Evolutionary conservation across 805 yeast species (phyloP), one percentile per base, ranked within the genome.

Genomic region (Candida sithepensis): DNA sequence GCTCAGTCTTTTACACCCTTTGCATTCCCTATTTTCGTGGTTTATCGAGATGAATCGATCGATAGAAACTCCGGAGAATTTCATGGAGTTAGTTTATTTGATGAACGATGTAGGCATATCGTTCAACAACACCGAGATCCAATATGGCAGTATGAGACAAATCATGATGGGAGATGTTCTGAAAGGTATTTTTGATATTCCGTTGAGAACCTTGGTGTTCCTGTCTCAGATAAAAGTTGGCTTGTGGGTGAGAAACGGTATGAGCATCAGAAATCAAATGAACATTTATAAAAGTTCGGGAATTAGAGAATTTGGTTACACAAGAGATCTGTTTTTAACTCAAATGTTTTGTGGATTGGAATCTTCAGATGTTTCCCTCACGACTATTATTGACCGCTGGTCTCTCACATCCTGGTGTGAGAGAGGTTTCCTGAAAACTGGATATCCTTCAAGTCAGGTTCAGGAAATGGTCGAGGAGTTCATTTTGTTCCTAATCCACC

Each of bases 191-290:
- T 77, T 85, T 53, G 96, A 89, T 53, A 83, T 85, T 52, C 85
- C 97, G 0, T 64, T 94, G 19, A 73, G 95, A 48, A 84, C 91
- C 0, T 60, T 89, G 24, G 96, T 88, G 0, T 65, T 88, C 8
- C 66, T 88, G 53, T 81, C 96, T 0, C 97, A 94, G 58, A 86
- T 92, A 8, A 84, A 88, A 50, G 82, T 86, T 0, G 97, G 97
- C 0, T 77, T 85, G 47, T 92, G 98, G 98, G 97, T 92, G 0
- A 77, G 98, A 58, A 92, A 92, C 65, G 99, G 99, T 0, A 77
- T 80, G 49, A 84, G 91, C 37, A 82, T 89, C 4, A 74, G 85
- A 37, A 81, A 83, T 22, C 98, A 92, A 60, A 74, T 86, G 53
- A 85, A 82, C 55, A 81, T 90, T 47, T 92, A 92, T 63, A 77